A percentile compares a stretch with the other conserved stretches of the same genome.
phyloP scores from a whole-genome alignment of 345 rosid species.

The Schrenkiella parvula region DNA sequence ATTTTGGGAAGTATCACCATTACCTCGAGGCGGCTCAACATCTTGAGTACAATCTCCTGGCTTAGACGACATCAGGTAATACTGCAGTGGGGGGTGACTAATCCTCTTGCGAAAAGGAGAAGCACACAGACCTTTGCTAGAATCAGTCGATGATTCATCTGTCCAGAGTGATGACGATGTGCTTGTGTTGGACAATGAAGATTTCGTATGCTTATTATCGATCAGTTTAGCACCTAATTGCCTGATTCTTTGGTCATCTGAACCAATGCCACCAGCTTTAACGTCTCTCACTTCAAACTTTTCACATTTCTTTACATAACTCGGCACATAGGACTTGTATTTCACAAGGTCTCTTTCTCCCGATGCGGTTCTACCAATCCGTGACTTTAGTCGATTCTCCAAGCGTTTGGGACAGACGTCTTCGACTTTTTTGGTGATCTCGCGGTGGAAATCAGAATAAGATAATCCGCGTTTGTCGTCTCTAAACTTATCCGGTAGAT shows the following conservation, averaged over 20 bases:
- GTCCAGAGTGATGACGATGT: conserved; percentile 32
- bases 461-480: conserved; percentile 41
- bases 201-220: conserved; percentile 29
- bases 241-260: conserved; percentile 50
- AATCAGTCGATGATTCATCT: conserved; percentile 35
- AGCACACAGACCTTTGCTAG: conserved; percentile 40
- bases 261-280: conserved; percentile 63
- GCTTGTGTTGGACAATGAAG: conserved; percentile 33
- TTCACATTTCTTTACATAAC: conserved; percentile 57
- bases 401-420: conserved; percentile 36
- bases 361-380: conserved; percentile 24
- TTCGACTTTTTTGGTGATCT: conserved; percentile 41
- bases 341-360: conserved; percentile 44
- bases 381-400: conserved; percentile 35
- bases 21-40: conserved; percentile 32
- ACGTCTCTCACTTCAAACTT: conserved; percentile 44
- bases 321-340: conserved; percentile 76
- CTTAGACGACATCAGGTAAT: conserved; percentile 53
- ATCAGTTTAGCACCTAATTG: conserved; percentile 33
- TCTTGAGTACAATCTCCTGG: conserved; percentile 29
- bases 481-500: conserved; percentile 39
- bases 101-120: conserved; percentile 45
- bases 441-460: conserved; percentile 45
- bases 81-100: conserved; percentile 46
- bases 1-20: conserved; percentile 31